Percentiles rank a stretch among this genome's conserved stretches.
Conservation (phyloP, 2,329 filamentous ascomycete species). For the Alternaria hordeiaustralica region DNA sequence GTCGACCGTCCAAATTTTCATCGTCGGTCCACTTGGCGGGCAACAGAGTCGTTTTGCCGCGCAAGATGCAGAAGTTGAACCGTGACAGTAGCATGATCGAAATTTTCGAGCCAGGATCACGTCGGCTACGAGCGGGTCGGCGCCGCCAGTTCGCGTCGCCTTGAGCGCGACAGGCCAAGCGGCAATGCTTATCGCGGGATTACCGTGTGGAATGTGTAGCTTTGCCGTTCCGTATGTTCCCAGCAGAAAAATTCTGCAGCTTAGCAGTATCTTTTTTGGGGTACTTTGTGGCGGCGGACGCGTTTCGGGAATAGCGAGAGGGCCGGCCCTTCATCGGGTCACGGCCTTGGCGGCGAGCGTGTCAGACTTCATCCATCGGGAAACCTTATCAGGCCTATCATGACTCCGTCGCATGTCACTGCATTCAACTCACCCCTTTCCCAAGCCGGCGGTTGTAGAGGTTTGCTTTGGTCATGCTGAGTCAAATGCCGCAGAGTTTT, state of each 20-base stretch:
- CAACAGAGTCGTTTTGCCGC: slow-evolving; percentile 21
- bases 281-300: slow-evolving; percentile 21
- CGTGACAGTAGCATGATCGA: slow-evolving; percentile 30
- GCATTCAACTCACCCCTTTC: neutral
- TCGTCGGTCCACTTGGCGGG: slow-evolving; percentile 39
- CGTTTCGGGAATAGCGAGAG: slow-evolving; percentile 21
- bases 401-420: neutral
- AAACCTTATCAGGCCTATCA: slow-evolving; percentile 7
- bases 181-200: slow-evolving; percentile 4
- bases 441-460: neutral
- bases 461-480: neutral
- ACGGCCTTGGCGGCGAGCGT: slow-evolving; percentile 19
- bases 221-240: slow-evolving; percentile 15
- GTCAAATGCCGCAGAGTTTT: neutral
- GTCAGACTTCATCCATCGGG: slow-evolving; percentile 3
- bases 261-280: slow-evolving; percentile 19
- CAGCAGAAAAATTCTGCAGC: slow-evolving; percentile 37
- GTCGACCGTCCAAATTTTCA: slow-evolving; percentile 40
- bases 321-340: slow-evolving; percentile 36
- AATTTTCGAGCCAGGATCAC: slow-evolving; percentile 30
- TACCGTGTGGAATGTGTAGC: slow-evolving; percentile 8
- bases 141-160: slow-evolving; percentile 17
- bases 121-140: slow-evolving; percentile 34
- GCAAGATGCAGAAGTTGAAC: slow-evolving; percentile 23
- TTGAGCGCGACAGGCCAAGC: slow-evolving; percentile 13